Base-by-base conservation (phyloP, 495 filamentous ascomycete genomes). In the Staphylotrichum longicolle region DNA sequence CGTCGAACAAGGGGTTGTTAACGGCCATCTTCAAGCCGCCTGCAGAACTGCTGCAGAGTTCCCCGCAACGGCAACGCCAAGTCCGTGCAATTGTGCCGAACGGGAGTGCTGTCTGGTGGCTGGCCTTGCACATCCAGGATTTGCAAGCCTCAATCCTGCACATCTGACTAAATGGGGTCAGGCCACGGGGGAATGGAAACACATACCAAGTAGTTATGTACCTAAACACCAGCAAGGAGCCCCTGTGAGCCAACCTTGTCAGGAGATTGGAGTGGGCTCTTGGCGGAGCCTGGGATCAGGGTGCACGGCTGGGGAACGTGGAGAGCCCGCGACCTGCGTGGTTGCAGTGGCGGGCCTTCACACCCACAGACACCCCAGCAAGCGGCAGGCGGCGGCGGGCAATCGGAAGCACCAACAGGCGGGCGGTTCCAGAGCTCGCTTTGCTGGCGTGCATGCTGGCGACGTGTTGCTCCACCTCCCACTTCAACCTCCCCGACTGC, bases 331-430 rank as follows among this genome's bases (percentile, higher is more conserved):
- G 49, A 52, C 49, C 49, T 15, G 49, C 34, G 34, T 37, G 49
- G 49, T 52, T 52, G 20, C 51, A 53, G 47, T 50, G 47, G 30
- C 15, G 34, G 33, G 32, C 49, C 12, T 20, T 11, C 53, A 4
- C 20, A 32, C 42, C 27, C 37, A 39, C 37, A 6, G 15, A 7
- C 45, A 35, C 48, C 12, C 44, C 44, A 46, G 12, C 44, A 6
- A 15, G 14, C 44, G 12, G 4, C 5, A 15, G n/a, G 44, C 44
- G n/a, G 44, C 9, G 40, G 42, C 34, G 45, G 45, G 55, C 55
- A 48, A 57, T 57, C 55, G 45, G 55, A 57, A 48, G 55, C 44
- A 32, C 55, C 33, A 6, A 7, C 37, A 6, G 10, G 37, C 6
- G 45, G 54, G 41, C 40, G 45, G 41, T 27, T 35, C 35, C 2